Evolutionary conservation across 345 rosid genomes (phyloP).

Genomic region (Arabis alpina): DNA sequence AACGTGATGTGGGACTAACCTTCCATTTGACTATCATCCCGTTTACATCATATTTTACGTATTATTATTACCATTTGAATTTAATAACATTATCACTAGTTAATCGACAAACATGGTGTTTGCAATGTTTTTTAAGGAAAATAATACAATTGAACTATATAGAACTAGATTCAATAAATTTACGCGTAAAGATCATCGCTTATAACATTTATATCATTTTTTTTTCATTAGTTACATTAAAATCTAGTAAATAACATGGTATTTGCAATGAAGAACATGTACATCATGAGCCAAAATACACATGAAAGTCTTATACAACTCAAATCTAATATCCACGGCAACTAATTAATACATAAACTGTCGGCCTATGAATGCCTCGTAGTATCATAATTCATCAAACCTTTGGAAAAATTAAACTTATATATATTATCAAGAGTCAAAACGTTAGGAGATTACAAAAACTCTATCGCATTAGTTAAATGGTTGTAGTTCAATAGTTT

Average conservation of each 20-base stretch:
- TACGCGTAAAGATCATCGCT: background rate
- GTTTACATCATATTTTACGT: constrained; percentile 11
- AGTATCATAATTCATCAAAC: no score
- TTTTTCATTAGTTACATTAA: background rate
- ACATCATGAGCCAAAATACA: background rate
- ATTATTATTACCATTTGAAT: constrained; percentile 8
- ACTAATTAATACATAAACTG: background rate
- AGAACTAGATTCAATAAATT: background rate
- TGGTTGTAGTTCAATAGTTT: constrained; percentile 16
- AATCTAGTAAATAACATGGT: background rate
- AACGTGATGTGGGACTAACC: constrained; percentile 36
- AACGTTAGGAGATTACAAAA: background rate
- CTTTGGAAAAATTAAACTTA: no score
- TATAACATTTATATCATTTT: background rate
- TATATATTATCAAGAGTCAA: background rate
- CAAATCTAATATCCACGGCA: background rate
- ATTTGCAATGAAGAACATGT: constrained; percentile 6
- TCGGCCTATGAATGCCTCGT: background rate
- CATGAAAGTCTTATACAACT: constrained; percentile 3
- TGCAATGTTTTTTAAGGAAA: background rate
- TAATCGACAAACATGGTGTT: no score
- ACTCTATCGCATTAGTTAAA: background rate
- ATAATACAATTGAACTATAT: background rate
- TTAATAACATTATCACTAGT: no score
- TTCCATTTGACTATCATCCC: constrained; percentile 23